Percentiles rank a stretch among this genome's conserved stretches.
Evolutionary conservation across 2,329 filamentous ascomycete genomes (phyloP).

Genomic region (Neocucurbitaria cava): DNA sequence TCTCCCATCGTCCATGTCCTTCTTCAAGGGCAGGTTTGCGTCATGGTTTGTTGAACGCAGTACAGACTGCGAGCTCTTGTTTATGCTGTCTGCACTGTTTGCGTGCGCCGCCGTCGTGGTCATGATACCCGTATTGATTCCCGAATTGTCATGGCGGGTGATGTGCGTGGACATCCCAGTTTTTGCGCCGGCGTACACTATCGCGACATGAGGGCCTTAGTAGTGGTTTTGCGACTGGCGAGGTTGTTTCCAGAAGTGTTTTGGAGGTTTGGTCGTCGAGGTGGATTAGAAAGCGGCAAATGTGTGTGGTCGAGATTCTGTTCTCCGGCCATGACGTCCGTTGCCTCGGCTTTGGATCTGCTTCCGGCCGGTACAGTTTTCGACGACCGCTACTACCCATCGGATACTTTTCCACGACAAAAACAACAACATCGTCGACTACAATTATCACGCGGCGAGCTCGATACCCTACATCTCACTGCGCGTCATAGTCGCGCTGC

Average conservation of each 20-base stretch:
- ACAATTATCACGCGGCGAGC: background rate
- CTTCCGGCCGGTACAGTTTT: constrained; percentile 1
- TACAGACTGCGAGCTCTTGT: constrained; percentile 36
- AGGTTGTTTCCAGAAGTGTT: background rate
- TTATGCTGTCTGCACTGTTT: constrained; percentile 19
- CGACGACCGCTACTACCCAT: background rate
- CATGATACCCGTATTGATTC: constrained; percentile 41
- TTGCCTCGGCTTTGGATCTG: constrained; percentile 16
- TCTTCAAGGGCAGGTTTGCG: constrained; percentile 54
- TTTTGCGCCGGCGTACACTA: constrained; percentile 13
- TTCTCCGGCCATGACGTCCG: constrained; percentile 11
- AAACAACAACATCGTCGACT: no score
- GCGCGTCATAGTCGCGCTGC: background rate
- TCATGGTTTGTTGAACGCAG: constrained; percentile 62
- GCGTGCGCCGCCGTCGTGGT: constrained; percentile 37
- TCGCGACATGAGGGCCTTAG: constrained; percentile 26
- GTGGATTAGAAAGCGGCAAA: constrained; percentile 14
- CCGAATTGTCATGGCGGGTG: constrained; percentile 45
- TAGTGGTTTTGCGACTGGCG: background rate
- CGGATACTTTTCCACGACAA: constrained; percentile 9
- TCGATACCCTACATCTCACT: background rate
- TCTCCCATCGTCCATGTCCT: constrained; percentile 11
- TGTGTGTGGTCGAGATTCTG: constrained; percentile 14
- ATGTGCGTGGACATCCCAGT: constrained; percentile 49
- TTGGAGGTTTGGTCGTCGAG: constrained; percentile 4